Evolutionary conservation across 78 protist genomes (phyloP).

Genomic region (Polysphondylium violaceum): DNA sequence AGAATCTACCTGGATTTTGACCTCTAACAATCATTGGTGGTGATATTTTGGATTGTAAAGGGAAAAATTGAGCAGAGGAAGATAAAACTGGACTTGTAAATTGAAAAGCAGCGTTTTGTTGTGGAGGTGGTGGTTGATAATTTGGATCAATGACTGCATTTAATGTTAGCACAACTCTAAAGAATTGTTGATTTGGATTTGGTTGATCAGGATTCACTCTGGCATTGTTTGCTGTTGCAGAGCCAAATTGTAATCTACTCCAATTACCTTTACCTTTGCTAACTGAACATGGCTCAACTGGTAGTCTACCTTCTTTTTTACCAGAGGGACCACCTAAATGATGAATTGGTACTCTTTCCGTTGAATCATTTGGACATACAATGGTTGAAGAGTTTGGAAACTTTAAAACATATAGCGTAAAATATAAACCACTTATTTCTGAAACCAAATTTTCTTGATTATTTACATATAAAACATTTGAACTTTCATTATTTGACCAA

Average conservation of each 20-base stretch:
- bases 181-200: conserved; percentile 81
- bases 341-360: conserved; percentile 67
- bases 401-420: conserved; percentile 59
- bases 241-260: conserved; percentile 56
- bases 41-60: conserved; percentile 55
- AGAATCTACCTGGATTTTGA: conserved; percentile 80
- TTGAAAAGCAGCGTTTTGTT: background rate
- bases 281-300: conserved; percentile 62
- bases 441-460: background rate
- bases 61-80: conserved; percentile 23
- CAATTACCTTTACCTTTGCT: conserved; percentile 51
- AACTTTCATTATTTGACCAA: conserved; percentile 47
- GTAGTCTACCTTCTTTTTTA: conserved; percentile 63
- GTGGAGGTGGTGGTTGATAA: too few species aligned
- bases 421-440: conserved; percentile 36
- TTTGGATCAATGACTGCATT: conserved; percentile 37
- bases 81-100: background rate
- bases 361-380: conserved; percentile 11
- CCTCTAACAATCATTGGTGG: conserved; percentile 83
- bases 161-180: conserved; percentile 69
- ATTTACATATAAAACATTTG: conserved; percentile 42
- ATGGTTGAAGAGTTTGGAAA: background rate
- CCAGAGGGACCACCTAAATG: conserved; percentile 59
- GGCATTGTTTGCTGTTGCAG: conserved; percentile 80
- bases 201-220: conserved; percentile 71